Evolutionary conservation across 495 filamentous ascomycete genomes (phyloP), one percentile per base, ranked within the genome.

Genomic region (Hyaloscypha finlandica): DNA sequence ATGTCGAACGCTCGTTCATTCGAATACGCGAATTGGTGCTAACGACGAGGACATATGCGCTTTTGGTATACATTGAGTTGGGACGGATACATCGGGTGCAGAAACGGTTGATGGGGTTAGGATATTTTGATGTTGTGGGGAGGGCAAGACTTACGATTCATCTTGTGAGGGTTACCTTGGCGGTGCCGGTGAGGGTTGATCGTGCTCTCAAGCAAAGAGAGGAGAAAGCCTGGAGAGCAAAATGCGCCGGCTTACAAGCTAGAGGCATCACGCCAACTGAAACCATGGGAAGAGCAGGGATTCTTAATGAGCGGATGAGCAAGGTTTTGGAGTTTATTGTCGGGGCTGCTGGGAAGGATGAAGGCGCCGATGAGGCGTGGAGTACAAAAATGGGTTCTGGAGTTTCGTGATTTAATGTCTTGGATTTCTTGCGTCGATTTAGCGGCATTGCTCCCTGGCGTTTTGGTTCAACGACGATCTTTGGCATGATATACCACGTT

Each of bases 141-240:
- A 70, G 78, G 42, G 71, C 76, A 32, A 61, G 75, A 62, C 62
- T 78, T 52, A 79, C 78, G 8, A 72, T 77, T 60, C 77, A 79
- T 70, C 75, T 81, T 29, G 78, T 77, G 8, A 70, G 74, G 55
- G 75, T 80, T 29, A 80, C 78, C 14, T 66, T 81, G 12, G 79
- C 79, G 1, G 76, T 79, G 2, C 79, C 79, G 4, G 78, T 81
- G 66, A 68, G 79, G 33, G 79, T 81, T 25, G 79, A 81, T 67
- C 75, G 79, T 16, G 78, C 79, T 2, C 58, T 80, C 57, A 79
- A 75, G 58, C 67, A 71, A 48, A 70, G 73, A 56, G 73, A 78
- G 69, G 79, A 80, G 58, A 73, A 75, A 22, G 75, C 77, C 59
- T 78, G 76, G 74, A 72, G 67, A 42, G 77, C 76, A 20, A 78